Percentiles rank a stretch among this genome's conserved stretches.
Evolutionary conservation across 352 stramenopile genomes (phyloP).

Genomic region (Pilasporangium apinafurcum): DNA sequence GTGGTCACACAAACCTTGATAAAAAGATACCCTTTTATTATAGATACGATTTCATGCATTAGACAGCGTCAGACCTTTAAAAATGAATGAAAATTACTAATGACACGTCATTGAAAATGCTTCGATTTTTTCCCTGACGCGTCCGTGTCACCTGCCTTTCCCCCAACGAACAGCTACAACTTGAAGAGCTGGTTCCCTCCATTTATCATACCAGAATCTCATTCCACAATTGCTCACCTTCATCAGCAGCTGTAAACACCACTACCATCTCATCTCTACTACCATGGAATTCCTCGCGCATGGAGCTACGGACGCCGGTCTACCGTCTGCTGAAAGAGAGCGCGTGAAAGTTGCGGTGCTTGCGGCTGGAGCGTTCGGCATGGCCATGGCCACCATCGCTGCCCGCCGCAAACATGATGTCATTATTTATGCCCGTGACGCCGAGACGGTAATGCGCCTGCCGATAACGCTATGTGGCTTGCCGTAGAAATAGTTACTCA

Average conservation of each 20-base stretch:
- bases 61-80: too few relatives aligned
- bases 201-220: too few relatives aligned
- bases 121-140: conserved; percentile 1
- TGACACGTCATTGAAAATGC: neutral
- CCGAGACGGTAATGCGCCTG: conserved; percentile 17
- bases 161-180: neutral
- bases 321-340: conserved; percentile 67
- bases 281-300: too few relatives aligned
- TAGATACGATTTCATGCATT: too few relatives aligned
- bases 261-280: too few relatives aligned
- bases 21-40: too few relatives aligned
- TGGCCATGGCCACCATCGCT: conserved; percentile 92
- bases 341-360: conserved; percentile 85
- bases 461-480: neutral
- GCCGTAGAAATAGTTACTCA: too few relatives aligned
- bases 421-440: conserved; percentile 88
- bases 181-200: conserved; percentile 1
- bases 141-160: conserved; percentile 4
- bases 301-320: conserved; percentile 52
- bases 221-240: too few relatives aligned
- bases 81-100: too few relatives aligned
- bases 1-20: too few relatives aligned
- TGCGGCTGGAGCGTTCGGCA: conserved; percentile 93
- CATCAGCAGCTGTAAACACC: conserved; percentile 18
- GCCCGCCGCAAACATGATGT: conserved; percentile 88